phyloP scores from a whole-genome alignment of 192 early-diverging fungal species.

The Podochytrium sp. region DNA sequence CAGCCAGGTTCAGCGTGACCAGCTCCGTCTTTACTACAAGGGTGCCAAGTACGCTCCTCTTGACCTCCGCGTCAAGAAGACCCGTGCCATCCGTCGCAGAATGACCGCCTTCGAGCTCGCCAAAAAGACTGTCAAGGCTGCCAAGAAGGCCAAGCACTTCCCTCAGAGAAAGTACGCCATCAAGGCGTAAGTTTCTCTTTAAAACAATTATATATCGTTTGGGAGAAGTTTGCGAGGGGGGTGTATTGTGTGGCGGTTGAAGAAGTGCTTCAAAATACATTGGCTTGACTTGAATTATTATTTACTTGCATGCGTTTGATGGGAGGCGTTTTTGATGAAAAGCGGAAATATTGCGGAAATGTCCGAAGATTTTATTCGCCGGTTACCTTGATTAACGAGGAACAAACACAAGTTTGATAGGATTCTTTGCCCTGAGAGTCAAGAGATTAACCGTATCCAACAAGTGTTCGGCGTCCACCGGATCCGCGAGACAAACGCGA shows the following conservation, averaged over 20 bases:
- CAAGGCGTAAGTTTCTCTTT: conserved; percentile 46
- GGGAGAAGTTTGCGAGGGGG: not conserved
- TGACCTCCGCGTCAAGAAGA: conserved; percentile 98
- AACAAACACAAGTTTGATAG: not conserved
- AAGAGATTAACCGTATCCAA: not conserved
- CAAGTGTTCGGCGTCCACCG: not conserved
- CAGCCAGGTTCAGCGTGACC: conserved; percentile 87
- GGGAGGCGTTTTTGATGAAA: too few relatives aligned
- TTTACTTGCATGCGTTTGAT: too few relatives aligned
- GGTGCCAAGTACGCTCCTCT: conserved; percentile 94
- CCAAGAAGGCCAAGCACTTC: conserved; percentile 89
- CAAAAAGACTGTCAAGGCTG: conserved; percentile 85
- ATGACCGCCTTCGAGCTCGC: conserved; percentile 82
- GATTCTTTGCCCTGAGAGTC: conserved; percentile 11
- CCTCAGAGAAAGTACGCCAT: conserved; percentile 81
- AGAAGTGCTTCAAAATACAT: not conserved
- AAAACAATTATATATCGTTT: not conserved
- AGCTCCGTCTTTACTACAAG: conserved; percentile 88
- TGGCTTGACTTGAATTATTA: not conserved
- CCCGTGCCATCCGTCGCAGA: conserved; percentile 95
- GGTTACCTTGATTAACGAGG: too few relatives aligned
- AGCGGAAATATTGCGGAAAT: too few relatives aligned
- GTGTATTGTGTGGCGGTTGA: not conserved
- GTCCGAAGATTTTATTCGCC: too few relatives aligned
- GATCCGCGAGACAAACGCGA: conserved; percentile 9